Evolutionary conservation across 345 rosid genomes (phyloP).

Genomic region (Syzygium grande): DNA sequence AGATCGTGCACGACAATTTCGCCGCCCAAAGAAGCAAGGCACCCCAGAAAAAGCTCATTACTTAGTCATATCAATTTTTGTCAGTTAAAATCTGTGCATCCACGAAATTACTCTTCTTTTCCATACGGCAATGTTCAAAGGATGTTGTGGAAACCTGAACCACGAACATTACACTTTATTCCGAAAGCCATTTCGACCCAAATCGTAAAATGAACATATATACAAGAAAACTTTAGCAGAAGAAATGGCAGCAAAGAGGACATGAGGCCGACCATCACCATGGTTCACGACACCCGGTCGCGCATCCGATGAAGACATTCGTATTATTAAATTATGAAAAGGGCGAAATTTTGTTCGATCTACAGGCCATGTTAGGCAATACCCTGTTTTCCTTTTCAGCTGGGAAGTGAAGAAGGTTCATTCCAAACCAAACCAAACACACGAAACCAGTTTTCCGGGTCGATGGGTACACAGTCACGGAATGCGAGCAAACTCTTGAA

Average conservation of each 20-base stretch:
- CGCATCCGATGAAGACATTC: not conserved
- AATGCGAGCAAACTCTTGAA: not conserved
- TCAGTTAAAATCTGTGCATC: not conserved
- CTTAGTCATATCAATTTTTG: not conserved
- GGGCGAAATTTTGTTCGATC: not conserved
- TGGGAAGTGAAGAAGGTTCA: not conserved
- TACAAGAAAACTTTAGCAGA: not conserved
- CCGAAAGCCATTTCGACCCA: not conserved
- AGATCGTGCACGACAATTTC: not conserved
- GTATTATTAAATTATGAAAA: not conserved
- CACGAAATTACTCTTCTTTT: not conserved
- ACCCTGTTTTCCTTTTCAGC: not conserved
- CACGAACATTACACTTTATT: not conserved
- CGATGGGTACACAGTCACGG: not conserved
- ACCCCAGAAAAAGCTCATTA: not conserved
- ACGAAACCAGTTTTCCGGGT: not conserved
- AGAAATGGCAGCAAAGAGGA: not conserved
- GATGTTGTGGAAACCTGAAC: not conserved
- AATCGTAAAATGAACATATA: not conserved
- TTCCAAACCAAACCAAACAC: not conserved
- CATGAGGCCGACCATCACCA: not conserved
- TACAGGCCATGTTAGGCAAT: not conserved
- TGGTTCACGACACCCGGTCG: not conserved
- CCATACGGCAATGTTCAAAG: not conserved
- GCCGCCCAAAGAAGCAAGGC: not conserved